Conservation (phyloP, 2,329 filamentous ascomycete genomes). For the Pseudogymnoascus sp. region DNA sequence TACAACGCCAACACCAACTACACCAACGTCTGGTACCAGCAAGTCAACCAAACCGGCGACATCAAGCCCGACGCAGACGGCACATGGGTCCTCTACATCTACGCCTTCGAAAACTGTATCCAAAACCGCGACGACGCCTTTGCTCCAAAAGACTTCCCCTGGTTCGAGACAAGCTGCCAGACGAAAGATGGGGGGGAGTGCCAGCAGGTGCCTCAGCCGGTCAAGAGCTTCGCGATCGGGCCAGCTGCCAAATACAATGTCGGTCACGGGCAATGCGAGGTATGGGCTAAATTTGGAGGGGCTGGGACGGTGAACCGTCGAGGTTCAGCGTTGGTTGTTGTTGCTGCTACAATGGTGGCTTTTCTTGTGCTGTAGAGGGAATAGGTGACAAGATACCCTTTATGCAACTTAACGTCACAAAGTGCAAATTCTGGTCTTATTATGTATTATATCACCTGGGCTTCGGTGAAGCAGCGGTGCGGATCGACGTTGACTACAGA, state of each 20-base stretch:
- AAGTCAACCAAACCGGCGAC: neutral
- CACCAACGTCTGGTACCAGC: neutral
- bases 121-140: neutral
- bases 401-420: neutral
- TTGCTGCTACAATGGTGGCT: neutral
- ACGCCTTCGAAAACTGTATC: neutral
- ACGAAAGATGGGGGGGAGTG: neutral
- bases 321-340: neutral
- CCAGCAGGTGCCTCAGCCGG: neutral
- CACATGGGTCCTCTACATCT: neutral
- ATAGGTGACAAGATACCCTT: neutral
- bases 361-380: neutral
- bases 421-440: neutral
- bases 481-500: neutral
- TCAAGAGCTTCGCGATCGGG: neutral
- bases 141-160: neutral
- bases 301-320: neutral
- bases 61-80: neutral
- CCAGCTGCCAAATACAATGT: neutral
- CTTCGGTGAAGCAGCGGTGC: neutral
- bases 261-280: neutral
- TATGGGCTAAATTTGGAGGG: neutral
- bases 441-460: neutral
- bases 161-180: slow-evolving; percentile 4
- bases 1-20: neutral